Conservation (phyloP, 2,329 filamentous ascomycete genomes). For the Phoma sp. region DNA sequence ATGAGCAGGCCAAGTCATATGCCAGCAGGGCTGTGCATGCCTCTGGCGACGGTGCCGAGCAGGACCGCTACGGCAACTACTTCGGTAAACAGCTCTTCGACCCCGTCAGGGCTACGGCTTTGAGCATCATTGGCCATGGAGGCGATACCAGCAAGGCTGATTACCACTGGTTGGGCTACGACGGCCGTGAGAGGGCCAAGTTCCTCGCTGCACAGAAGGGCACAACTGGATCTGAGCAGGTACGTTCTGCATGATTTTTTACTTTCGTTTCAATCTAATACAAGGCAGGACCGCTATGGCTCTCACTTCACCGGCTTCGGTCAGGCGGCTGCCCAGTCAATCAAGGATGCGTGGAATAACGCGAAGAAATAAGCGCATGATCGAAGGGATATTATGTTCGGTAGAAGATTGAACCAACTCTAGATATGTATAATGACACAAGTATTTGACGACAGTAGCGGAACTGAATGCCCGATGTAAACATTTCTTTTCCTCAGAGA, state of each 20-base stretch:
- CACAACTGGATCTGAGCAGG: slow-evolving; percentile 43
- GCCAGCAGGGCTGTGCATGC: slow-evolving; percentile 18
- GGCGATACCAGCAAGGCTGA: slow-evolving; percentile 34
- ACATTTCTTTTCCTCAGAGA: no score
- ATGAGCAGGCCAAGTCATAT: slow-evolving; percentile 29
- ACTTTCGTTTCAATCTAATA: neutral
- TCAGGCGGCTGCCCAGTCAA: slow-evolving; percentile 31
- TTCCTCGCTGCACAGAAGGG: slow-evolving; percentile 35
- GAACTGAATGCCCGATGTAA: no score
- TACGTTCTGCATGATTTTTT: slow-evolving; percentile 16
- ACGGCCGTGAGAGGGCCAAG: slow-evolving; percentile 40
- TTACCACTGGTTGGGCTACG: slow-evolving; percentile 37
- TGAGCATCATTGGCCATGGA: slow-evolving; percentile 29
- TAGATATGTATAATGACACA: slow-evolving; percentile 9
- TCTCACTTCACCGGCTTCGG: slow-evolving; percentile 35
- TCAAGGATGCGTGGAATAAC: slow-evolving; percentile 35
- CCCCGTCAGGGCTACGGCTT: slow-evolving; percentile 32
- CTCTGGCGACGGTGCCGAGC: slow-evolving; percentile 39
- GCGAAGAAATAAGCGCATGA: slow-evolving; percentile 22
- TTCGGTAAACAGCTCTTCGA: slow-evolving; percentile 35
- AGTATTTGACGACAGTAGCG: neutral
- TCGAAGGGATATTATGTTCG: neutral
- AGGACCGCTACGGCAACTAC: slow-evolving; percentile 41
- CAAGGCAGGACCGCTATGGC: slow-evolving; percentile 36
- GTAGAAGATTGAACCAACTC: neutral